Percentiles rank a stretch among this genome's conserved stretches.
Conservation (phyloP, 768 basidiomycete species). For the Stropharia rugosoannulata region DNA sequence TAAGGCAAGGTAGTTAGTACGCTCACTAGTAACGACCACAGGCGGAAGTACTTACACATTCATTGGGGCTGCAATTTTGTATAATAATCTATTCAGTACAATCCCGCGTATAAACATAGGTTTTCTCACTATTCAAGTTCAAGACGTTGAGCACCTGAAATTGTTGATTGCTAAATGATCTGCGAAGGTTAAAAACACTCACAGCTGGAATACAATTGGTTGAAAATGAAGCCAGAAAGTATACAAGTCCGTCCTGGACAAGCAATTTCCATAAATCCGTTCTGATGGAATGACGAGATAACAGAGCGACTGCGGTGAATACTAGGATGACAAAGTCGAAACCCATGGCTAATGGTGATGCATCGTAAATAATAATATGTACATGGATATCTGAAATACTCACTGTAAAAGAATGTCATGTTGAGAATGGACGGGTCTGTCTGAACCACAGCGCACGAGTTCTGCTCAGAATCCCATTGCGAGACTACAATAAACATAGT, state of each 20-base stretch:
- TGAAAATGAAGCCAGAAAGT: conserved; percentile 63
- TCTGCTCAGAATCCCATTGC: conserved; percentile 40
- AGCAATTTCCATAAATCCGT: conserved; percentile 69
- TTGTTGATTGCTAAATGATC: neutral
- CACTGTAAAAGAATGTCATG: conserved; percentile 70
- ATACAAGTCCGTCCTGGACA: conserved; percentile 72
- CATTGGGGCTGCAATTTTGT: conserved; percentile 45
- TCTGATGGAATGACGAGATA: conserved; percentile 48
- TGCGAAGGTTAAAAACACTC: conserved; percentile 20
- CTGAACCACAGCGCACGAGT: conserved; percentile 48
- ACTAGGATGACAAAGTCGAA: conserved; percentile 64
- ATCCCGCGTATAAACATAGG: conserved; percentile 1
- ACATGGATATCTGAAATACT: conserved; percentile 19
- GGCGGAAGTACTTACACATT: conserved; percentile 47
- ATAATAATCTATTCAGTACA: neutral
- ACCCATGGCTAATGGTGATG: conserved; percentile 53
- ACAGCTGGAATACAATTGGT: conserved; percentile 71
- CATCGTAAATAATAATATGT: neutral
- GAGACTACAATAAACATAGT: conserved; percentile 69
- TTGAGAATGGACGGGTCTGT: conserved; percentile 60
- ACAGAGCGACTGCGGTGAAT: conserved; percentile 53
- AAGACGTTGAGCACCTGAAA: conserved; percentile 52
- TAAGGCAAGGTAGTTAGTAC: conserved; percentile 18
- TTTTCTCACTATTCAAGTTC: conserved; percentile 54
- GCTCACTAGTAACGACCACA: conserved; percentile 1